Percentiles rank a stretch among this genome's conserved stretches.
Evolutionary conservation across 2,329 filamentous ascomycete species (phyloP).

Genomic region (Beauveria brongniartii): DNA sequence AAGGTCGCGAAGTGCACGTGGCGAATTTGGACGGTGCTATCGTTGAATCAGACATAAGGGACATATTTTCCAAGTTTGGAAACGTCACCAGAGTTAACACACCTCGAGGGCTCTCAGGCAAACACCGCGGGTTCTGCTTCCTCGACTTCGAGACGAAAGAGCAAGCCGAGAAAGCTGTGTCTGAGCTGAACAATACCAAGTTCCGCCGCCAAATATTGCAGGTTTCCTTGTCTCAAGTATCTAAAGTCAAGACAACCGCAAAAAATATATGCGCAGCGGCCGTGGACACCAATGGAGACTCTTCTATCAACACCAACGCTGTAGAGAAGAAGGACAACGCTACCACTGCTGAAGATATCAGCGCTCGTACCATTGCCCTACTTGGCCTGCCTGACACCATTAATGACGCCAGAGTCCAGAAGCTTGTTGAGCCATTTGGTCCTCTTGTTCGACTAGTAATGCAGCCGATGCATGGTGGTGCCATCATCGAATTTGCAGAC

Average conservation of each 20-base stretch:
- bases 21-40: slow-evolving; percentile 56
- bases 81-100: slow-evolving; percentile 65
- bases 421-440: slow-evolving; percentile 63
- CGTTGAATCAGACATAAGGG: slow-evolving; percentile 60
- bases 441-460: slow-evolving; percentile 67
- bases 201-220: slow-evolving; percentile 60
- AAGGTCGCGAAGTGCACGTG: slow-evolving; percentile 79
- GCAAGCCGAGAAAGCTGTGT: slow-evolving; percentile 56
- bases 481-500: slow-evolving; percentile 73
- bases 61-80: slow-evolving; percentile 69
- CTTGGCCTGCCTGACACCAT: slow-evolving; percentile 87
- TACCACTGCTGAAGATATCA: slow-evolving; percentile 38
- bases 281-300: slow-evolving; percentile 18
- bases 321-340: slow-evolving; percentile 21
- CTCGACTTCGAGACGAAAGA: slow-evolving; percentile 66
- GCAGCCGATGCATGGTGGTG: slow-evolving; percentile 74
- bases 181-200: slow-evolving; percentile 62
- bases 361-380: slow-evolving; percentile 67
- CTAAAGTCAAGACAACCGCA: slow-evolving; percentile 48
- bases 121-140: slow-evolving; percentile 71
- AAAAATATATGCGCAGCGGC: slow-evolving; percentile 31
- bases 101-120: slow-evolving; percentile 57
- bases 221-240: slow-evolving; percentile 52
- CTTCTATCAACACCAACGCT: slow-evolving; percentile 19
- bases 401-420: slow-evolving; percentile 74